Conservation (phyloP, 768 basidiomycete species). For the Kwoniella newhampshirensis region DNA sequence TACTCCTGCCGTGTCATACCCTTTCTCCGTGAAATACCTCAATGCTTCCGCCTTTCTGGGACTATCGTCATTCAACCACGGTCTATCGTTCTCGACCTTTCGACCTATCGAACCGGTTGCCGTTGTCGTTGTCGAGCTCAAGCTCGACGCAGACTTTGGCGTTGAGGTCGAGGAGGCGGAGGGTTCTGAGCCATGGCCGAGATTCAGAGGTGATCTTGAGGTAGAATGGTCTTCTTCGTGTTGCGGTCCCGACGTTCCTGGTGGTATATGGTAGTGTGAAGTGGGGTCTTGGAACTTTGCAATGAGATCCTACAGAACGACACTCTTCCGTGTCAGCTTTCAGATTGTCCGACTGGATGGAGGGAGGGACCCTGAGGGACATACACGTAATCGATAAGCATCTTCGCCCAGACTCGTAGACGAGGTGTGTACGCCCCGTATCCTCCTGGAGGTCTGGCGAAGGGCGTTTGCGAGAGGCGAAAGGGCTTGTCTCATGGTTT, state of each 20-base stretch:
- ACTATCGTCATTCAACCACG: conserved; percentile 8
- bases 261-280: conserved; percentile 36
- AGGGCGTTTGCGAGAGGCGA: too few relatives aligned
- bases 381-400: conserved; percentile 5
- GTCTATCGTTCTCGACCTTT: conserved; percentile 4
- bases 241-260: conserved; percentile 37
- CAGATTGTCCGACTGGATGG: too few relatives aligned
- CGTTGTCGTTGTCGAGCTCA: background rate
- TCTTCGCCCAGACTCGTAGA: conserved; percentile 9
- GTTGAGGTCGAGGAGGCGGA: too few relatives aligned
- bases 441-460: background rate
- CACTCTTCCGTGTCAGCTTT: too few relatives aligned
- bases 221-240: conserved; percentile 40
- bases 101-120: background rate
- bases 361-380: background rate
- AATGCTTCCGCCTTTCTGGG: conserved; percentile 8
- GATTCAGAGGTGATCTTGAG: conserved; percentile 18
- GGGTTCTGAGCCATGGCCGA: too few relatives aligned
- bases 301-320: conserved; percentile 25
- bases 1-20: conserved; percentile 28
- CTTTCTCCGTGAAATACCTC: conserved; percentile 27
- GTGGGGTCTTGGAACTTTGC: conserved; percentile 43
- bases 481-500: too few relatives aligned
- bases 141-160: background rate
- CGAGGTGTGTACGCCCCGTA: conserved; percentile 1